Percentiles rank a stretch among this genome's conserved stretches.
Evolutionary conservation across 768 basidiomycete species (phyloP).

Genomic region (Candolleomyces aberdarensis): DNA sequence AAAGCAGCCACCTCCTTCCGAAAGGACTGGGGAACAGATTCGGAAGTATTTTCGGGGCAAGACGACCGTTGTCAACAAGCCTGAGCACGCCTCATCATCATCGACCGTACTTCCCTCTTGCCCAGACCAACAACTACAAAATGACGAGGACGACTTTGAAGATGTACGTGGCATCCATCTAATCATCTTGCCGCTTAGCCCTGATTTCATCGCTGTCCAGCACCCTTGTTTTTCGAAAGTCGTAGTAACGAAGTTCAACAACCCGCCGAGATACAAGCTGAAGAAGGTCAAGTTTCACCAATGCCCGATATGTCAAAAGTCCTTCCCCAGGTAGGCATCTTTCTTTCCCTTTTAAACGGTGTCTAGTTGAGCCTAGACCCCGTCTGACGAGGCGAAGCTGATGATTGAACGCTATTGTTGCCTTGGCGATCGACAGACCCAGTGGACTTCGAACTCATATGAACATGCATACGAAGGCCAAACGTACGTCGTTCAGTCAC

Average conservation of each 20-base stretch:
- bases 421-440: constrained; percentile 18
- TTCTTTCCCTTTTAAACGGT: not conserved
- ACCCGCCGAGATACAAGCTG: constrained; percentile 10
- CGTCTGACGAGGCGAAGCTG: not conserved
- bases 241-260: constrained; percentile 10
- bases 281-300: constrained; percentile 34
- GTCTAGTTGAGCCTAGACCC: not conserved
- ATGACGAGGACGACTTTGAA: no score
- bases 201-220: not conserved
- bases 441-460: constrained; percentile 32
- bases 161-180: not conserved
- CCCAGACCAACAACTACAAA: no score
- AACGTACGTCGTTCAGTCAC: constrained; percentile 20
- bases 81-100: no score
- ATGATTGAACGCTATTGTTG: not conserved
- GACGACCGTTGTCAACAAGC: no score
- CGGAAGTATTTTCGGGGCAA: no score
- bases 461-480: constrained; percentile 33
- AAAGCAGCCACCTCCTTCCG: no score
- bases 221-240: constrained; percentile 1
- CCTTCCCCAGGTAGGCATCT: constrained; percentile 28
- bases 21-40: no score
- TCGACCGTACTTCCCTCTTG: no score
- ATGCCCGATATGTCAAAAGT: constrained; percentile 30
- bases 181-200: not conserved